A percentile compares a stretch with the other conserved stretches of the same genome.
phyloP scores from a whole-genome alignment of 805 yeast genomes.

The Wickerhamiella allomyrinae region DNA sequence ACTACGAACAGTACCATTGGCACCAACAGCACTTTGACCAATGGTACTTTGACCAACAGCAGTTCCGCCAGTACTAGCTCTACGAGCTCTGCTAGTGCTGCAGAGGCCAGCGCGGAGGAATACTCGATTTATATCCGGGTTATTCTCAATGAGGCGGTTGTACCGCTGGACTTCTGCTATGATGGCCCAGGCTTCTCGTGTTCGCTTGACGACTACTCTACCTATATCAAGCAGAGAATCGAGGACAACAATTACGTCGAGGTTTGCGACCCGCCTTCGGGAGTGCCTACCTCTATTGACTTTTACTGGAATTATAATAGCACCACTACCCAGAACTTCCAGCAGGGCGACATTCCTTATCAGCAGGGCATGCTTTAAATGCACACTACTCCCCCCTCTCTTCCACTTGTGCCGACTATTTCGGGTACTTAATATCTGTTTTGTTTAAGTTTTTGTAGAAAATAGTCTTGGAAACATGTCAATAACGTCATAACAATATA shows the following conservation, averaged over 20 bases:
- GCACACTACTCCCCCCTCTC: background rate
- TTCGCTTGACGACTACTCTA: conserved; percentile 23
- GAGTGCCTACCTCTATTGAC: background rate
- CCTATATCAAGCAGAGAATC: conserved; percentile 2
- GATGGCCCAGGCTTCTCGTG: conserved; percentile 43
- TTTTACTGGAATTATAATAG: conserved; percentile 3
- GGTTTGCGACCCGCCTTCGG: background rate
- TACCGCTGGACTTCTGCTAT: conserved; percentile 35
- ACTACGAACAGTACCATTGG: background rate
- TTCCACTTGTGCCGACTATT: background rate
- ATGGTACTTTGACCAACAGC: background rate
- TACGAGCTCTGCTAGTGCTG: background rate
- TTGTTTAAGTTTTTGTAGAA: too few species aligned
- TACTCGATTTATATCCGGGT: conserved; percentile 30
- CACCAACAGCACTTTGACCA: conserved; percentile 2
- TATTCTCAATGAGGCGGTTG: conserved; percentile 41
- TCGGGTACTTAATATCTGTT: too few species aligned
- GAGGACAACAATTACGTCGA: background rate
- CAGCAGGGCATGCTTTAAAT: conserved; percentile 1
- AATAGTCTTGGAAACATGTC: too few species aligned
- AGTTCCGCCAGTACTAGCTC: conserved; percentile 3
- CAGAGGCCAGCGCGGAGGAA: conserved; percentile 12
- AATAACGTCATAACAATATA: too few species aligned
- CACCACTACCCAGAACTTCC: conserved; percentile 1
- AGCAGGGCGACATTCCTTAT: conserved; percentile 3